A percentile compares a stretch with the other conserved stretches of the same genome.
Evolutionary conservation across 129 eudicot species (phyloP).

Genomic region (Tagetes patula): DNA sequence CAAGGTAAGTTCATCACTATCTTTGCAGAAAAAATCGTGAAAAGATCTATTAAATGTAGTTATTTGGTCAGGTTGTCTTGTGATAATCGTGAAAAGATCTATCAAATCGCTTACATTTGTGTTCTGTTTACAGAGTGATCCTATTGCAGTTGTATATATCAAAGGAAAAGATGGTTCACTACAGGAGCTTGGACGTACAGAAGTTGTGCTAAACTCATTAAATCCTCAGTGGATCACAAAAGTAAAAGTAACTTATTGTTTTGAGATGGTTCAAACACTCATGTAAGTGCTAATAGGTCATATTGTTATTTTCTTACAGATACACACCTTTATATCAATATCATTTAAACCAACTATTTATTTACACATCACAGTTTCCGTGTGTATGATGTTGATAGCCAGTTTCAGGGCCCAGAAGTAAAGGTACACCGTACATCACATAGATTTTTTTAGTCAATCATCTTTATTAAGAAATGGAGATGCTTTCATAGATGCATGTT

Average conservation of each 20-base stretch:
- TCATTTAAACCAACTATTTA: conserved; percentile 18
- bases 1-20: conserved; percentile 53
- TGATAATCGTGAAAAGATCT: neutral
- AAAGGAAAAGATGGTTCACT: conserved; percentile 70
- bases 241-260: conserved; percentile 54
- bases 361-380: conserved; percentile 57
- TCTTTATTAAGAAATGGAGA: neutral
- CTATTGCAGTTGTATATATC: conserved; percentile 71
- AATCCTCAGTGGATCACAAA: conserved; percentile 83
- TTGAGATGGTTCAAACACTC: conserved; percentile 77
- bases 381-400: conserved; percentile 86
- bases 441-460: neutral
- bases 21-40: neutral
- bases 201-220: conserved; percentile 74
- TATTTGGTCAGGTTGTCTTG: neutral
- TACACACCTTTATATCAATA: neutral
- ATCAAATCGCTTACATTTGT: conserved; percentile 17
- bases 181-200: conserved; percentile 89
- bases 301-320: conserved; percentile 9
- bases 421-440: conserved; percentile 70
- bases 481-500: neutral
- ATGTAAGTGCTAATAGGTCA: conserved; percentile 58
- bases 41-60: neutral
- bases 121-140: conserved; percentile 73
- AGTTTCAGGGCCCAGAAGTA: conserved; percentile 52